Evolutionary conservation across 352 stramenopile species (phyloP), one percentile per base, ranked within the genome.

Genomic region (Globisporangium iwayamae): DNA sequence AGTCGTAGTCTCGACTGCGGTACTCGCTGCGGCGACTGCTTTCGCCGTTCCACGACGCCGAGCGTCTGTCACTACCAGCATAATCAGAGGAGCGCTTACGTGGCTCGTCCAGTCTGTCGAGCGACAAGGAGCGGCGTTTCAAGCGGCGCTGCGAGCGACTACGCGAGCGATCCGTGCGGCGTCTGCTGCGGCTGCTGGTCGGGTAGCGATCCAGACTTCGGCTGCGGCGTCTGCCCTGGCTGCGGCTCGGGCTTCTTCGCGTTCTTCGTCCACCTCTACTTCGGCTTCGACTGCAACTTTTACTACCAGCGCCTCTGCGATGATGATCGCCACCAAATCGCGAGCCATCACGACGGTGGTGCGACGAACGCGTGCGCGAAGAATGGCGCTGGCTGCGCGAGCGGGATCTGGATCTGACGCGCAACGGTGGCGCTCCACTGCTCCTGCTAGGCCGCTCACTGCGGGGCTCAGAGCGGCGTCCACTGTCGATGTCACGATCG

Each of bases 131-230:
- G 18, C 64, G 63, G 25, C 58, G 41, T 16, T 38, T 57, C 18
- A 54, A 16, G 7, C 54, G 55, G 9, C 32, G n/a, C 1, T 46
- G 54, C 9, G 65, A 71, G 32, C 52, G 65, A 30, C 60, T 68
- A 14, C 61, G 54, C 14, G 47, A 67, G 6, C 60, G 63, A 30
- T 52, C 34, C 5, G 8, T 28, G 36, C 46, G n/a, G n/a, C 55
- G 56, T 47, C 63, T 69, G 20, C 39, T 43, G 36, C 57, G 51
- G 14, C 32, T n/a, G 36, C 46, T 32, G 16, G 39, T 46, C 13
- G 20, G 20, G 38, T 57, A 47, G 14, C 45, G 39, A 46, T 54
- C 60, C 50, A 46, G 41, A n/a, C 64, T 64, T 30, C 65, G 32
- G 32, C 63, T 62, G 39, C 59, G 43, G 14, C 45, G 57, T 20